phyloP scores from a whole-genome alignment of 176 grass and related monocot species.

The Aechmea fasciata region DNA sequence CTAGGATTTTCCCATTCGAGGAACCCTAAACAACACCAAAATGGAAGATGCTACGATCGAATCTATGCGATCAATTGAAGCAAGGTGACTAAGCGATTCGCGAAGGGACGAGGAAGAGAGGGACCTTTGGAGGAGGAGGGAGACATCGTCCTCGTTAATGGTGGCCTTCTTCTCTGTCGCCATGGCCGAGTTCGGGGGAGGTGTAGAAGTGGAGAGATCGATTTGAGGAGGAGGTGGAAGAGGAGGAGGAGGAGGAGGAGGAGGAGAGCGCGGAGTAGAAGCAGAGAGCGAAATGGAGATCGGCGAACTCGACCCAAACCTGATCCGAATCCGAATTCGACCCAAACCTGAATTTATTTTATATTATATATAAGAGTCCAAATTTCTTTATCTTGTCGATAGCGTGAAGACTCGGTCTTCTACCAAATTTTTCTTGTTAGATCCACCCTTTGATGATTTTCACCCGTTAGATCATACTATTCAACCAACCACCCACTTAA shows the following conservation, averaged over 20 bases:
- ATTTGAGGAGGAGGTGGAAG: not conserved
- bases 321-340: too few species aligned
- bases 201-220: not conserved
- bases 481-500: too few species aligned
- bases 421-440: too few species aligned
- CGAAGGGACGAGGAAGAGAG: not conserved
- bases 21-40: not conserved
- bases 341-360: too few species aligned
- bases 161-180: conserved; percentile 35
- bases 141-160: conserved; percentile 70
- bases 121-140: conserved; percentile 67
- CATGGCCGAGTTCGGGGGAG: not conserved
- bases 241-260: not conserved
- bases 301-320: too few species aligned
- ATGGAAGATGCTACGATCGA: not conserved
- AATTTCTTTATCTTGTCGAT: too few species aligned
- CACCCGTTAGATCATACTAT: too few species aligned
- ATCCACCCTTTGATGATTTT: too few species aligned
- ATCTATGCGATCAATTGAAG: too few species aligned
- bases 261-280: not conserved
- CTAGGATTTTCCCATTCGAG: conserved; percentile 9
- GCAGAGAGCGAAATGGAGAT: not conserved
- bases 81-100: too few species aligned
- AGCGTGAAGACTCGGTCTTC: too few species aligned
- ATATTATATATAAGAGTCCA: too few species aligned